Conservation (phyloP, 768 basidiomycete genomes). For the Tubosaeta sp. region DNA sequence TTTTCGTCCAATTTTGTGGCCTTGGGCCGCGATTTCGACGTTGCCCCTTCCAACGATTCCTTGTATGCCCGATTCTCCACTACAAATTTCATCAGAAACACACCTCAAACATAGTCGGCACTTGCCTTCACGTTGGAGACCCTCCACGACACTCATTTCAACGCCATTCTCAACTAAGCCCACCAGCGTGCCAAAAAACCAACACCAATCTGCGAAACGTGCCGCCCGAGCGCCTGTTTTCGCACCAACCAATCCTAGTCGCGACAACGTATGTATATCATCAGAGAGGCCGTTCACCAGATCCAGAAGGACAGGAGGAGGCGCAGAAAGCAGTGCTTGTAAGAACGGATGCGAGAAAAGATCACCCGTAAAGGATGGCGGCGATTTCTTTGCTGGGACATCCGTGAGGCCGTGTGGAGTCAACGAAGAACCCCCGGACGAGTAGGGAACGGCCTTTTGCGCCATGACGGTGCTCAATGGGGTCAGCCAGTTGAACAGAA, state of each 20-base stretch:
- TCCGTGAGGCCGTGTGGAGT: conserved; percentile 20
- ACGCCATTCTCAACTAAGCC: conserved; percentile 81
- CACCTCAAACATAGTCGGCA: not conserved
- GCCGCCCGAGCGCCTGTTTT: conserved; percentile 64
- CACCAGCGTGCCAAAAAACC: conserved; percentile 76
- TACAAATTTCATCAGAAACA: conserved; percentile 24
- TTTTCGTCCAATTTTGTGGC: conserved; percentile 58
- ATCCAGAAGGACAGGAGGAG: conserved; percentile 79
- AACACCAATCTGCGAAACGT: conserved; percentile 81
- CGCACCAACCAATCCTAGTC: conserved; percentile 64
- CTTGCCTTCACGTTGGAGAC: conserved; percentile 60
- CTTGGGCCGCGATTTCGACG: conserved; percentile 63
- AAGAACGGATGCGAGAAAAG: conserved; percentile 56
- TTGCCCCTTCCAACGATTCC: conserved; percentile 69
- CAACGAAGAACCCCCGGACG: conserved; percentile 32
- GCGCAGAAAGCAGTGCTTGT: conserved; percentile 70
- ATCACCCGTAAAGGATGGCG: conserved; percentile 11
- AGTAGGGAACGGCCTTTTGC: conserved; percentile 64
- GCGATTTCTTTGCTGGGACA: conserved; percentile 4
- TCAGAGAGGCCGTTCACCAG: conserved; percentile 71
- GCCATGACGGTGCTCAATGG: conserved; percentile 69
- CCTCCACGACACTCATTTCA: conserved; percentile 66
- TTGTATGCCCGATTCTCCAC: conserved; percentile 70
- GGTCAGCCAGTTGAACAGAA: conserved; percentile 82
- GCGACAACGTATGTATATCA: conserved; percentile 73